A percentile compares a stretch with the other conserved stretches of the same genome.
Conservation (phyloP, 192 early-diverging fungal genomes). For the Linnemannia exigua region DNA sequence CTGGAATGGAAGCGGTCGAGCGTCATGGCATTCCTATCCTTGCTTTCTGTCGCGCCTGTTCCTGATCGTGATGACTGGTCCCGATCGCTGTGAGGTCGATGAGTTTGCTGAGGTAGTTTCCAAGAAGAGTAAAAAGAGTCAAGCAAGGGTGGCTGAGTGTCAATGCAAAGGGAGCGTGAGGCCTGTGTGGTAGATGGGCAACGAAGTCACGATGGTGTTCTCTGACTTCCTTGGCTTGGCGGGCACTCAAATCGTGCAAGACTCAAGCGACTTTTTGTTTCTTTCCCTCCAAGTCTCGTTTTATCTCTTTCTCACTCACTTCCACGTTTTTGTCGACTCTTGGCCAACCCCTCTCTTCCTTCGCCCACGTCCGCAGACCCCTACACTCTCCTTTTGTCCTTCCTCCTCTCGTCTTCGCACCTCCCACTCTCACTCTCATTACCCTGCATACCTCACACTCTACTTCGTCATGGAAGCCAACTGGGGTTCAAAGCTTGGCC, state of each 20-base stretch:
- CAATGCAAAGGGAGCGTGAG: not conserved
- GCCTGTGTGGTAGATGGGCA: no score
- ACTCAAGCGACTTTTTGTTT: no score
- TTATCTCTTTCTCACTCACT: not conserved
- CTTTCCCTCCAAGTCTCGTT: not conserved
- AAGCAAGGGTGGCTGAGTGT: not conserved
- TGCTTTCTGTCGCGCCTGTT: not conserved
- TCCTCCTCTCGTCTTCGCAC: not conserved
- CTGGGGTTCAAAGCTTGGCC: conserved; percentile 59
- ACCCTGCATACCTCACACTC: not conserved
- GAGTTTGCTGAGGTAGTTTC: not conserved
- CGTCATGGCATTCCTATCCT: conserved; percentile 27
- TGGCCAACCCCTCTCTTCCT: not conserved
- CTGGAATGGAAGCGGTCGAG: conserved; percentile 52
- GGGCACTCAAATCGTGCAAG: not conserved
- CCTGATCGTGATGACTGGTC: not conserved
- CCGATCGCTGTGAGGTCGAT: not conserved
- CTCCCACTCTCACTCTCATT: not conserved
- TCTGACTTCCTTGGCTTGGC: not conserved
- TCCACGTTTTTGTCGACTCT: conserved; percentile 1
- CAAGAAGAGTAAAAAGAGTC: not conserved
- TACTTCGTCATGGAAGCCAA: conserved; percentile 33
- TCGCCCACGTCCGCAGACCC: not conserved
- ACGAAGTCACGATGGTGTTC: not conserved
- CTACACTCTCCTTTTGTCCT: not conserved